Evolutionary conservation across 1,139 yeast genomes (phyloP).

Genomic region (Candida albicans): DNA sequence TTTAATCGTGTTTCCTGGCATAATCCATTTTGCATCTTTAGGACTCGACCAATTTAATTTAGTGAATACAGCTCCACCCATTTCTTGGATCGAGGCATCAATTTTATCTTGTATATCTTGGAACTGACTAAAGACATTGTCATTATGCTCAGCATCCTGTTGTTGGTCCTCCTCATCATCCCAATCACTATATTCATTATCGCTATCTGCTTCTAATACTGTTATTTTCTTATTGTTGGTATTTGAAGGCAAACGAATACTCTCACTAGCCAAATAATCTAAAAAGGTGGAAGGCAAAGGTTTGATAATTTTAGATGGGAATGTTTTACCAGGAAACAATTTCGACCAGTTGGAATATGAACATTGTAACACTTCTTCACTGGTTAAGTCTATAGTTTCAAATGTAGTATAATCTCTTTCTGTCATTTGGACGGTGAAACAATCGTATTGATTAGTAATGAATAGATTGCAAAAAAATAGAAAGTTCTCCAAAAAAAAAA

Average conservation of each 20-base stretch:
- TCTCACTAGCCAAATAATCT: slow-evolving; percentile 72
- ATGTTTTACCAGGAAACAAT: slow-evolving; percentile 49
- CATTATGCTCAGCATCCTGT: no score
- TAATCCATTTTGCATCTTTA: slow-evolving; percentile 89
- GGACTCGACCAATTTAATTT: slow-evolving; percentile 98
- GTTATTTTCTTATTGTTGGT: slow-evolving; percentile 14
- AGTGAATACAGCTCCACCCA: slow-evolving; percentile 70
- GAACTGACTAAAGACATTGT: slow-evolving; percentile 38
- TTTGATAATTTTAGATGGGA: slow-evolving; percentile 54
- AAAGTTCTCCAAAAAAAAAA: not conserved
- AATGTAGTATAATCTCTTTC: slow-evolving; percentile 22
- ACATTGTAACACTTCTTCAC: slow-evolving; percentile 61
- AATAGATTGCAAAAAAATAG: not conserved
- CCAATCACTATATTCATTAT: slow-evolving; percentile 74
- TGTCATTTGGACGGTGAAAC: not conserved
- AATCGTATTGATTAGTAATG: not conserved
- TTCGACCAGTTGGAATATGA: slow-evolving; percentile 74
- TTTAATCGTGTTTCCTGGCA: slow-evolving; percentile 71
- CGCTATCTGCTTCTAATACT: slow-evolving; percentile 43
- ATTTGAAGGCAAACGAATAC: slow-evolving; percentile 63
- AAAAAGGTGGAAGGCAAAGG: slow-evolving; percentile 71
- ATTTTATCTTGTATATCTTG: slow-evolving; percentile 58
- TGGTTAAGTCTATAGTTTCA: slow-evolving; percentile 39
- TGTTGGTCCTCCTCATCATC: slow-evolving; percentile 42
- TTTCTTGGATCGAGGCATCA: slow-evolving; percentile 34